phyloP scores from a whole-genome alignment of 192 early-diverging fungal genomes.

The Obelidium mucronatum region DNA sequence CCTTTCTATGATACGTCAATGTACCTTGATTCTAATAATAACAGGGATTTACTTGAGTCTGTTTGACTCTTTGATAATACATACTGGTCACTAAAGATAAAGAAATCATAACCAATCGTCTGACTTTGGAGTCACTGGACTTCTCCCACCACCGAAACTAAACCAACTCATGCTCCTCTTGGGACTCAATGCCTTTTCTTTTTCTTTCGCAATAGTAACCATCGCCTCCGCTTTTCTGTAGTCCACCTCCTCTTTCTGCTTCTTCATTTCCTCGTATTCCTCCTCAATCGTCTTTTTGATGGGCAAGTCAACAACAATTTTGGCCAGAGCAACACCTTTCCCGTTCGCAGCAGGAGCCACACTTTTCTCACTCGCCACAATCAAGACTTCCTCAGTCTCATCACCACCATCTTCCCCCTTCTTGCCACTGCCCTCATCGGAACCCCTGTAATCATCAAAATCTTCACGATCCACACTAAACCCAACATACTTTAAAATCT shows the following conservation, averaged over 20 bases:
- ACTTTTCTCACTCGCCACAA: neutral
- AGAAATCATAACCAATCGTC: neutral
- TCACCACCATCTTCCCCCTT: too few species aligned
- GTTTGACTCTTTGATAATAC: too few species aligned
- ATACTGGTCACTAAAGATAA: too few species aligned
- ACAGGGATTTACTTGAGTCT: too few species aligned
- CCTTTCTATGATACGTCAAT: too few species aligned
- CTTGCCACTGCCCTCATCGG: neutral
- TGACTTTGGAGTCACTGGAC: neutral
- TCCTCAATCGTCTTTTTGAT: neutral
- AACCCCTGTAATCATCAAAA: constrained; percentile 60
- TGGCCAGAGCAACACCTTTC: neutral
- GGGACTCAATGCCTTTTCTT: neutral
- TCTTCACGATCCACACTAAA: constrained; percentile 75
- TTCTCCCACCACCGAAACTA: neutral
- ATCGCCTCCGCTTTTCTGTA: neutral
- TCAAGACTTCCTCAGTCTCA: neutral
- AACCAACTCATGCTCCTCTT: neutral
- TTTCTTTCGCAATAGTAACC: neutral
- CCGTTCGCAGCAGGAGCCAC: neutral
- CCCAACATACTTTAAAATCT: constrained; percentile 78
- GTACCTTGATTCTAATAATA: too few species aligned
- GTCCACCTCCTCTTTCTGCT: neutral
- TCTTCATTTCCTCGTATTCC: neutral
- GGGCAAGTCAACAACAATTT: neutral